phyloP scores from a whole-genome alignment of 1,284 basidiomycete genomes.

The Rhizopogon parksii region DNA sequence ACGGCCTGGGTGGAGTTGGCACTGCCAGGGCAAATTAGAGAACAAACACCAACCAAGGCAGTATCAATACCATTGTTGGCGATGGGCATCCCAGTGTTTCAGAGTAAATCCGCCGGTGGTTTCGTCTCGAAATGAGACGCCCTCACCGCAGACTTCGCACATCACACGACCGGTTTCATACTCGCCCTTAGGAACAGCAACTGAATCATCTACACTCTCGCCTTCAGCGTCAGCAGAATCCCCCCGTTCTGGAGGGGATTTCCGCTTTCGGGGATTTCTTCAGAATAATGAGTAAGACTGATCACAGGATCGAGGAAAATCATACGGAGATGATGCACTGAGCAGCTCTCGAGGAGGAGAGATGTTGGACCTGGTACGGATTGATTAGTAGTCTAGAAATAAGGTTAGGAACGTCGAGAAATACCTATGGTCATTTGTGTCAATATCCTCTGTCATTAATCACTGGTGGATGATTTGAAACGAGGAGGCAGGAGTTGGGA shows the following conservation, averaged over 20 bases:
- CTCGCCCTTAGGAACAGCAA: slow-evolving; percentile 32
- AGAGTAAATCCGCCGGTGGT: slow-evolving; percentile 53
- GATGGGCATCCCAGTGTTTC: slow-evolving; percentile 64
- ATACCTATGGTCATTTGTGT: slow-evolving; percentile 16
- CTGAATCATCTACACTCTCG: slow-evolving; percentile 12
- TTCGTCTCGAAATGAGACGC: slow-evolving; percentile 60
- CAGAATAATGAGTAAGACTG: slow-evolving; percentile 8
- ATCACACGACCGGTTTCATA: slow-evolving; percentile 55
- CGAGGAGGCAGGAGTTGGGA: slow-evolving; percentile 4
- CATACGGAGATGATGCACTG: slow-evolving; percentile 15
- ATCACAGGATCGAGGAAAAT: slow-evolving; percentile 14
- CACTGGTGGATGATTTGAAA: neutral
- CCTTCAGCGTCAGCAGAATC: slow-evolving; percentile 16
- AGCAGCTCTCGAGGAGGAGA: slow-evolving; percentile 15
- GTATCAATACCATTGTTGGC: slow-evolving; percentile 42
- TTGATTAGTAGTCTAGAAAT: slow-evolving; percentile 14
- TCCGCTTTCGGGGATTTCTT: slow-evolving; percentile 37
- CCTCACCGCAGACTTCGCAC: slow-evolving; percentile 54
- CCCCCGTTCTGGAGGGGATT: slow-evolving; percentile 27
- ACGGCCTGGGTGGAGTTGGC: slow-evolving; percentile 29
- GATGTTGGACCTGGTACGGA: slow-evolving; percentile 10
- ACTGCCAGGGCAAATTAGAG: slow-evolving; percentile 10
- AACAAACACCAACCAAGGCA: slow-evolving; percentile 4
- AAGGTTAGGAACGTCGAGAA: slow-evolving; percentile 5
- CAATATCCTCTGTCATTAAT: slow-evolving; percentile 17